A percentile compares a stretch with the other conserved stretches of the same genome.
Conservation (phyloP, 768 basidiomycete genomes). For the Termitomyces titanicus region DNA sequence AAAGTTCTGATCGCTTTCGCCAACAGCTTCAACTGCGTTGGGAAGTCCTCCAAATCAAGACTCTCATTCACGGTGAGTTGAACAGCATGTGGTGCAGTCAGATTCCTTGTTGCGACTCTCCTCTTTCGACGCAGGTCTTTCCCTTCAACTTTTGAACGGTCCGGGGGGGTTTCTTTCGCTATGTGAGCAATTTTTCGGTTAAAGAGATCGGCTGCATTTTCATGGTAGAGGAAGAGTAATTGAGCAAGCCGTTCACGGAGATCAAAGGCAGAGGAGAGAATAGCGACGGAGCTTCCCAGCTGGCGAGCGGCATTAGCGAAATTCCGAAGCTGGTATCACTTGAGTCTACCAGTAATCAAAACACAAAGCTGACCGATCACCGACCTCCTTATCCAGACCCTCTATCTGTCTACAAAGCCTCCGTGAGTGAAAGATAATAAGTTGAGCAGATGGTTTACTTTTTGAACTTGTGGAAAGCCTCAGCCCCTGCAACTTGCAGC, state of each 20-base stretch:
- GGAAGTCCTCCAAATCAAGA: constrained; percentile 63
- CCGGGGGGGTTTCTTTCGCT: constrained; percentile 30
- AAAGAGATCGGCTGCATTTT: constrained; percentile 76
- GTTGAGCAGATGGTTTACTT: constrained; percentile 32
- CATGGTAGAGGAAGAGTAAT: constrained; percentile 66
- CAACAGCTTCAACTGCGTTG: constrained; percentile 57
- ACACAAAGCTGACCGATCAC: constrained; percentile 1
- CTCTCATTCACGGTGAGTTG: constrained; percentile 52
- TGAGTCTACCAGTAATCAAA: constrained; percentile 2
- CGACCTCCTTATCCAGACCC: constrained; percentile 63
- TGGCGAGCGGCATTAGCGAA: constrained; percentile 76
- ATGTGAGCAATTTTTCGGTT: constrained; percentile 56
- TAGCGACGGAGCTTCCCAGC: constrained; percentile 73
- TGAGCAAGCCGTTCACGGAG: constrained; percentile 68
- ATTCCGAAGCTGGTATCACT: constrained; percentile 52
- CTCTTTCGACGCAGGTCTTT: constrained; percentile 25
- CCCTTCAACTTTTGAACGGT: constrained; percentile 24
- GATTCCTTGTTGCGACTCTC: constrained; percentile 29
- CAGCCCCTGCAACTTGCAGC: constrained; percentile 63
- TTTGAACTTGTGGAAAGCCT: constrained; percentile 60
- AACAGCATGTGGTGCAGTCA: constrained; percentile 43
- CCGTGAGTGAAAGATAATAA: neutral
- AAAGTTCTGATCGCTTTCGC: constrained; percentile 69
- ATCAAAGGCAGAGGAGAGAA: constrained; percentile 69
- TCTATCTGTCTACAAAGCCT: constrained; percentile 44